Evolutionary conservation across 1,139 yeast species (phyloP), one percentile per base, ranked within the genome.

Genomic region (Geotrichum fermentans): DNA sequence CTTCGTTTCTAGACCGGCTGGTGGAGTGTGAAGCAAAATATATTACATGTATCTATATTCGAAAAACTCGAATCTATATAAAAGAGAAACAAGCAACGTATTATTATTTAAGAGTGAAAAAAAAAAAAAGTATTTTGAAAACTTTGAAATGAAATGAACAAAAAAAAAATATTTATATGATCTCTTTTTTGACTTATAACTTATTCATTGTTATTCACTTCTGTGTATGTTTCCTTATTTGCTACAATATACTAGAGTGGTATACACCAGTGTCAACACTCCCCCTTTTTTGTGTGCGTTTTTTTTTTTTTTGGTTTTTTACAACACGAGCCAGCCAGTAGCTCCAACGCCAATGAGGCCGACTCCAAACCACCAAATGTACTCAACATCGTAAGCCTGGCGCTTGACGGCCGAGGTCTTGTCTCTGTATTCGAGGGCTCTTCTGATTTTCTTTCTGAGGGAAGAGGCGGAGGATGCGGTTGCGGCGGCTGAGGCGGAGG

Each of bases 371-470:
- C 74, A 77, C 80, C 81, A 77, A 65, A 77, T 67, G 30, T 67
- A 63, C 55, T 80, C 80, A 59, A 71, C 74, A 47, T 78, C 75
- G 51, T 71, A 62, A 16, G 66, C 58, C 29, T 67, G 62, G 44
- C 70, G 73, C 57, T 74, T 74, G 29, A 76, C 73, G 2, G 96
- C 97, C 52, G 77, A 82, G 2, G 96, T 87, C 67, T 82, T 81
- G 60, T 79, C 79, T 66, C 80, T 80, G 70, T 89, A 89, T 61
- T 86, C 95, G 60, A 89, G 73, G 14, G 87, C 73, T 65, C 95
- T 76, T 64, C 78, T 81, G 48, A 86, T 76, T 55, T 73, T 68
- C 71, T 55, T 77, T 64, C 51, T 13, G 68, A 51, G 56, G n/a
- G 66, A 51, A 7, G 61, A 58, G 5, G 62, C 53, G 11, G 64